Percentiles rank a stretch among this genome's conserved stretches.
These are phyloP conservation scores for Tagetes erecta DNA, from an alignment of 129 eudicot species.

Conservation along the genomic window DNA sequence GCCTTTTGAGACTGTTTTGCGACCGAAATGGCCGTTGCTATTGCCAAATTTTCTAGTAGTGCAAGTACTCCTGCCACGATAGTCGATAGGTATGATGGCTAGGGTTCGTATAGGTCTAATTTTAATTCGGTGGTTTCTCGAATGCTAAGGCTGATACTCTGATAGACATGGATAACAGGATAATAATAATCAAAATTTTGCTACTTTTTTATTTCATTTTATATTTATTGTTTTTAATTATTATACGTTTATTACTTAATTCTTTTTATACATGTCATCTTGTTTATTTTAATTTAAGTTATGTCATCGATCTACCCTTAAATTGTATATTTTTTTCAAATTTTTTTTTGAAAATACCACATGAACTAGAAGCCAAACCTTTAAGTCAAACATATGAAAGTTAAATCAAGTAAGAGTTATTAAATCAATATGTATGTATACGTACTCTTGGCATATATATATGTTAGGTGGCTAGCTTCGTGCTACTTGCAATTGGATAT, in stretches of 20 bases:
- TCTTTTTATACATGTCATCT: neutral
- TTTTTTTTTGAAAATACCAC: neutral
- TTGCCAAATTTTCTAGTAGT: too few relatives aligned
- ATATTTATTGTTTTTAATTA: neutral
- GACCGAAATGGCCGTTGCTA: too few relatives aligned
- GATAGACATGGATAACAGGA: too few relatives aligned
- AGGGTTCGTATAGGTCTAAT: too few relatives aligned
- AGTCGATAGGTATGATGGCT: too few relatives aligned
- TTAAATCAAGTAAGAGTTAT: slow-evolving; percentile 9
- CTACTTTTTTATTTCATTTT: too few relatives aligned
- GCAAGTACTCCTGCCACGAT: too few relatives aligned
- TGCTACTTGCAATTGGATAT: slow-evolving; percentile 19
- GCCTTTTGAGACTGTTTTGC: too few relatives aligned
- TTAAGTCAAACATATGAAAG: slow-evolving; percentile 17
- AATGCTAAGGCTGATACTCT: too few relatives aligned
- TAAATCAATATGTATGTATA: neutral
- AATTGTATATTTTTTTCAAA: neutral
- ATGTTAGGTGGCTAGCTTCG: slow-evolving; percentile 19
- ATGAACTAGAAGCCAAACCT: neutral
- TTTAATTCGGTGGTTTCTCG: too few relatives aligned
- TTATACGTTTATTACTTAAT: neutral
- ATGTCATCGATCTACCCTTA: neutral
- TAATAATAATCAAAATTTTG: too few relatives aligned
- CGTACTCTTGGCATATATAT: neutral
- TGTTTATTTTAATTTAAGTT: neutral